A percentile compares a stretch with the other conserved stretches of the same genome.
phyloP scores from a whole-genome alignment of 2,329 filamentous ascomycete genomes.

The Diaporthe sp. region DNA sequence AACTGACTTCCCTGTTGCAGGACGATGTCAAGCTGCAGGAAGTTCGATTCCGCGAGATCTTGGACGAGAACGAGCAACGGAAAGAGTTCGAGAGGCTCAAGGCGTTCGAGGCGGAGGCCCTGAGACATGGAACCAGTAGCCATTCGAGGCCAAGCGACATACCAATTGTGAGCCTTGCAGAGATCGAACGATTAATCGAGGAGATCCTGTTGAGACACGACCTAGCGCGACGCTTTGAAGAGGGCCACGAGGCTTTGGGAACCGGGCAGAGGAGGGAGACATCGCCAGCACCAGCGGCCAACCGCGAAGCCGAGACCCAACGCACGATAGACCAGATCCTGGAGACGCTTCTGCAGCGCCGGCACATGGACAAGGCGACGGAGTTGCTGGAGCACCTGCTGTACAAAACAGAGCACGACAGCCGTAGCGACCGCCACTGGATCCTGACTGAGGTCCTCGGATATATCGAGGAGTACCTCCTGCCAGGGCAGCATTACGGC shows the following conservation, averaged over 20 bases:
- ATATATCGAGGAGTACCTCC: not conserved
- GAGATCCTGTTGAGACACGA: slow-evolving; percentile 8
- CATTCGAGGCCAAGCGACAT: not conserved
- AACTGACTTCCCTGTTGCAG: not conserved
- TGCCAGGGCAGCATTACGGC: not conserved
- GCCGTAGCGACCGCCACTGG: slow-evolving; percentile 2
- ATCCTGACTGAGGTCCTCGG: slow-evolving; percentile 25
- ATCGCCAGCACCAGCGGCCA: not conserved
- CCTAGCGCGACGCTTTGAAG: not conserved
- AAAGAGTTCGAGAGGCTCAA: not conserved
- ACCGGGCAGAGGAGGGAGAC: not conserved
- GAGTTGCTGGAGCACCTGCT: slow-evolving; percentile 24
- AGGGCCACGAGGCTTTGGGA: not conserved
- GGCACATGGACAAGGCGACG: not conserved
- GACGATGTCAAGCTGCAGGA: not conserved
- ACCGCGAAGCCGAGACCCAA: not conserved
- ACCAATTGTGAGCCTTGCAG: not conserved
- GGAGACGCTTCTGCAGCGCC: not conserved
- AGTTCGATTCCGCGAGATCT: not conserved
- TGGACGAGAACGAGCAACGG: not conserved
- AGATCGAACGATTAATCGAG: not conserved
- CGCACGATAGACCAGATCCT: not conserved
- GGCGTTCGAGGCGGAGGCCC: slow-evolving; percentile 1
- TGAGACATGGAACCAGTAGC: not conserved
- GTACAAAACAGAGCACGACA: not conserved